Conservation (phyloP, 2,329 filamentous ascomycete genomes). For the Dothideomycetes sp. region DNA sequence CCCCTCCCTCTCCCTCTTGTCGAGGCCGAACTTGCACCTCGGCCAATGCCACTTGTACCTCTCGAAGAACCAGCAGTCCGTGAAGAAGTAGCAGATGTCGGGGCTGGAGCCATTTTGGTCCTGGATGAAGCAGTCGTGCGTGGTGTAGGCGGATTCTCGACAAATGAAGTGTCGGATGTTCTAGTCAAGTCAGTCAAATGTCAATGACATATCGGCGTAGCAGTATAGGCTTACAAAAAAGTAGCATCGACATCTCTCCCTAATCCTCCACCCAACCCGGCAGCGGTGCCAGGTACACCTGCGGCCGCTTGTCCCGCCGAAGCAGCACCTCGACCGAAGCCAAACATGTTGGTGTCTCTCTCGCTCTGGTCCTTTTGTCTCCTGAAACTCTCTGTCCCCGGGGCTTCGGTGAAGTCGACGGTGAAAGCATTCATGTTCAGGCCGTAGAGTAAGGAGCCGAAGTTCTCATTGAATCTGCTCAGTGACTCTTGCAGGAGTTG, state of each 20-base stretch:
- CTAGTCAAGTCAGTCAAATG: conserved; percentile 30
- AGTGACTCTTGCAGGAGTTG: conserved; percentile 95
- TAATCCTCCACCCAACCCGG: not conserved
- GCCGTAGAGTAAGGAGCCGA: conserved; percentile 89
- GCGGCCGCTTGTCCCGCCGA: too few relatives aligned
- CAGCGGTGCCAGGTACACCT: not conserved
- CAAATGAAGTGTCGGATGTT: conserved; percentile 84
- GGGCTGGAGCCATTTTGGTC: conserved; percentile 24
- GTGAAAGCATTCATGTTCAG: conserved; percentile 99
- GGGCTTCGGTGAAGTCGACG: conserved; percentile 84
- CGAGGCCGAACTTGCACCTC: conserved; percentile 17
- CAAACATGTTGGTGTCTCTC: too few relatives aligned
- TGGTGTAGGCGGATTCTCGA: conserved; percentile 63
- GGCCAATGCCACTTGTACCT: conserved; percentile 9
- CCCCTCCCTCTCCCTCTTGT: conserved; percentile 19
- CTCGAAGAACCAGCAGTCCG: conserved; percentile 15
- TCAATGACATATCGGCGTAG: not conserved
- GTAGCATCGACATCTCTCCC: conserved; percentile 57
- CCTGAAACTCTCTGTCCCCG: conserved; percentile 8
- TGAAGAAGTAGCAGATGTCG: conserved; percentile 12
- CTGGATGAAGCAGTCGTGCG: conserved; percentile 20
- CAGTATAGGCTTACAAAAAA: conserved; percentile 51
- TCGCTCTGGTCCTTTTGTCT: not conserved
- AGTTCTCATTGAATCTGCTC: conserved; percentile 87
- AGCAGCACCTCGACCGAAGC: too few relatives aligned